Conservation (phyloP, 2,329 filamentous ascomycete genomes). For the Sodiomyces alkalinus region DNA sequence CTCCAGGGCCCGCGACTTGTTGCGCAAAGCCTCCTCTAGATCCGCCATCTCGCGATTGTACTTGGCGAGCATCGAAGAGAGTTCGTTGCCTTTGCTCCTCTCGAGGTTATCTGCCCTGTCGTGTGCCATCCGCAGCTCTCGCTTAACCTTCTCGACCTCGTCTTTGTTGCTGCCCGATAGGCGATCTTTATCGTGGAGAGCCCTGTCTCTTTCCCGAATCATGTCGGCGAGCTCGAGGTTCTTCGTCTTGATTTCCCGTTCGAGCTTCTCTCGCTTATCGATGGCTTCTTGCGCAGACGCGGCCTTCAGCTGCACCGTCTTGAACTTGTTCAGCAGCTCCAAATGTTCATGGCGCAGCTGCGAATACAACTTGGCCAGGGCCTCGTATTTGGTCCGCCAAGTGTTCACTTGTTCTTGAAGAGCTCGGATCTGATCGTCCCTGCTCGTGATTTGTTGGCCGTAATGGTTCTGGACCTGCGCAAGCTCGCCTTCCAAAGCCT, state of each 20-base stretch:
- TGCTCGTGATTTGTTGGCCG: constrained; percentile 72
- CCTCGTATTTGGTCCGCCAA: constrained; percentile 94
- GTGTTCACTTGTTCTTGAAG: constrained; percentile 96
- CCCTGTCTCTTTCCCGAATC: constrained; percentile 91
- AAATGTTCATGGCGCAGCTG: constrained; percentile 91
- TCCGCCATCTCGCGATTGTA: constrained; percentile 97
- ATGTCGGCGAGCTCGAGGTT: constrained; percentile 97
- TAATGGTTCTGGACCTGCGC: constrained; percentile 68
- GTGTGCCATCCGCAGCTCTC: constrained; percentile 80
- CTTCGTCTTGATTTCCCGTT: constrained; percentile 97
- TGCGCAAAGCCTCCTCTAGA: constrained; percentile 78
- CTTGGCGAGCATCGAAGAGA: constrained; percentile 86
- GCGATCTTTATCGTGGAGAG: constrained; percentile 84
- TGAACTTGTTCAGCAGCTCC: constrained; percentile 90
- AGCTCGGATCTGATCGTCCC: constrained; percentile 85
- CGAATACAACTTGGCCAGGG: constrained; percentile 90
- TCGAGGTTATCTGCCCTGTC: constrained; percentile 88
- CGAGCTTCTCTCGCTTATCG: constrained; percentile 82
- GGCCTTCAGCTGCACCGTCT: constrained; percentile 88
- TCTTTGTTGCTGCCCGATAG: constrained; percentile 77
- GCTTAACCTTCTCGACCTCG: constrained; percentile 85
- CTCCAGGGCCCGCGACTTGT: constrained; percentile 76
- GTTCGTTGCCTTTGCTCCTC: constrained; percentile 82
- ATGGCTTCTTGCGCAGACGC: constrained; percentile 95
- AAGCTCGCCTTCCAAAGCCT: constrained; percentile 80